Evolutionary conservation across 306 rosid species (phyloP).

Genomic region (Trichosanthes cucumerina): DNA sequence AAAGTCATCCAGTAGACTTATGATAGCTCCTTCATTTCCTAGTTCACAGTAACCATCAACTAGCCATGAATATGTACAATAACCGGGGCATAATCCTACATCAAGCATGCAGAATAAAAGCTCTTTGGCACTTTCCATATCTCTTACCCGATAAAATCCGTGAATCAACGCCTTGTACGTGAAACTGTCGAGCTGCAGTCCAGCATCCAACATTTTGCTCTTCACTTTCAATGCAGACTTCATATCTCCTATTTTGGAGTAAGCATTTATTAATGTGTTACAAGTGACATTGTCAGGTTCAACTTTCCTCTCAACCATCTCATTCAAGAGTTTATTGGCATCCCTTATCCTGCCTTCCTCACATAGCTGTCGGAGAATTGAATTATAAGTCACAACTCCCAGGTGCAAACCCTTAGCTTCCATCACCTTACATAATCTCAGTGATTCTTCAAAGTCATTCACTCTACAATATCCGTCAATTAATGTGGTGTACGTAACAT

Average conservation of each 20-base stretch:
- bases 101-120: slow-evolving; percentile 52
- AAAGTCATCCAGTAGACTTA: slow-evolving; percentile 51
- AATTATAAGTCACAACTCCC: slow-evolving; percentile 72
- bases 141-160: slow-evolving; percentile 56
- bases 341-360: slow-evolving; percentile 73
- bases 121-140: slow-evolving; percentile 53
- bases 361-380: slow-evolving; percentile 65
- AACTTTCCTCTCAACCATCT: slow-evolving; percentile 67
- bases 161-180: slow-evolving; percentile 74
- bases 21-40: slow-evolving; percentile 43
- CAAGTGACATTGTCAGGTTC: slow-evolving; percentile 79
- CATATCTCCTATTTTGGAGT: slow-evolving; percentile 73
- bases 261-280: slow-evolving; percentile 81
- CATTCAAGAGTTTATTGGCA: slow-evolving; percentile 66
- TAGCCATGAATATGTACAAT: slow-evolving; percentile 65
- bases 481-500: slow-evolving; percentile 68
- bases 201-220: slow-evolving; percentile 65
- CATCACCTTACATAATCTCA: slow-evolving; percentile 51
- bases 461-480: slow-evolving; percentile 71
- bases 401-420: slow-evolving; percentile 58
- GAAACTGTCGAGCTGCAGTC: slow-evolving; percentile 58
- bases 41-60: slow-evolving; percentile 54
- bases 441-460: slow-evolving; percentile 61
- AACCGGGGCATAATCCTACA: slow-evolving; percentile 56
- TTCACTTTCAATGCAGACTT: slow-evolving; percentile 66